Evolutionary conservation across 805 yeast genomes (phyloP).

Genomic region (Komagataella ulmi): DNA sequence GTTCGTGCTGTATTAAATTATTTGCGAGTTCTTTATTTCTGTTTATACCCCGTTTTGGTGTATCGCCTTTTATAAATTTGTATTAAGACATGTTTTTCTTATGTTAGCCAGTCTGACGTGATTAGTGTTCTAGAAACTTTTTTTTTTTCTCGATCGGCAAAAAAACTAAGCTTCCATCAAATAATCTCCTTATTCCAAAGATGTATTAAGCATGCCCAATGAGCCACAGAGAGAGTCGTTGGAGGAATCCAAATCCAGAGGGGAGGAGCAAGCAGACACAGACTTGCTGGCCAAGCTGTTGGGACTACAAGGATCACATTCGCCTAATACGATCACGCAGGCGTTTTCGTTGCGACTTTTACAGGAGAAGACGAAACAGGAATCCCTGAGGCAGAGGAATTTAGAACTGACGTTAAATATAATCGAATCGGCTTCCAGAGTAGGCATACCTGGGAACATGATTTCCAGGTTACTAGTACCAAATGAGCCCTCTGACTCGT

Average conservation of each 20-base stretch:
- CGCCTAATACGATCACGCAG: slow-evolving; percentile 21
- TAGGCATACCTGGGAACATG: neutral
- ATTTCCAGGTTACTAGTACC: neutral
- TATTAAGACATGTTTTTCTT: neutral
- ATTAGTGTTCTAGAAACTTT: neutral
- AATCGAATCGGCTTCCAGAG: neutral
- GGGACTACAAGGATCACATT: slow-evolving; percentile 17
- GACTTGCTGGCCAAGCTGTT: slow-evolving; percentile 1
- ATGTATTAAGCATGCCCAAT: neutral
- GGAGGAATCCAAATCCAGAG: neutral
- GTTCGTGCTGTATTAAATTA: slow-evolving; percentile 50
- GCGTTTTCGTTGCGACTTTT: slow-evolving; percentile 23
- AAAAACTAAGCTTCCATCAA: neutral
- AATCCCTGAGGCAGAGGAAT: slow-evolving; percentile 19
- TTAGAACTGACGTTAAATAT: slow-evolving; percentile 20
- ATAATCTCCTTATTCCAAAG: neutral
- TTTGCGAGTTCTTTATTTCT: neutral
- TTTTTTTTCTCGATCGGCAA: neutral
- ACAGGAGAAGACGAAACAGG: slow-evolving; percentile 28
- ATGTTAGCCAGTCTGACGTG: neutral
- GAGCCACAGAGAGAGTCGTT: neutral
- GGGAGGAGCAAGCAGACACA: neutral
- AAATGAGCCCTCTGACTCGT: neutral
- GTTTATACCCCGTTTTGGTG: neutral
- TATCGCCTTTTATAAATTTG: neutral